Conservation (phyloP, 768 basidiomycete species). For the Steccherinum ochraceum region DNA sequence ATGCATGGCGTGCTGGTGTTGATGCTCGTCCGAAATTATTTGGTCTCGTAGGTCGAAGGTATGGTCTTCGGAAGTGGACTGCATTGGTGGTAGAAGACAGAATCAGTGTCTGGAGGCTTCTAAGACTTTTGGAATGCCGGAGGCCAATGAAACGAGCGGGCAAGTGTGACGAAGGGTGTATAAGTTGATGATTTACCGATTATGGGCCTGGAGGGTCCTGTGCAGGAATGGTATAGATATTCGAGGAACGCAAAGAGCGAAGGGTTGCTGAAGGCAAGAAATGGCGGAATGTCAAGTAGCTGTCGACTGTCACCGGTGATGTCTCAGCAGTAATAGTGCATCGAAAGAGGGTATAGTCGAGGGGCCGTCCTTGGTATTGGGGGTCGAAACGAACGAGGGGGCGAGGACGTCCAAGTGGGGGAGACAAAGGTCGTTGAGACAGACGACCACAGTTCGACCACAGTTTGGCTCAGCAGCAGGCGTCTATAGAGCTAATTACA, state of each 20-base stretch:
- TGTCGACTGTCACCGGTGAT: background rate
- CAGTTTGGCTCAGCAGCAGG: too few species aligned
- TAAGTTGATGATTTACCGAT: background rate
- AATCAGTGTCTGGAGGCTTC: background rate
- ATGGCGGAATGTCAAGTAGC: background rate
- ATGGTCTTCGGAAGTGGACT: constrained; percentile 19
- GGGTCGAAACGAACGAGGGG: too few species aligned
- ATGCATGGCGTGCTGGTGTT: constrained; percentile 33
- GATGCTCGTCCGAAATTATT: constrained; percentile 47
- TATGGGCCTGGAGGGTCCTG: background rate
- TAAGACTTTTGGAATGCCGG: background rate
- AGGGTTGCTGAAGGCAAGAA: background rate
- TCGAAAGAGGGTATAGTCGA: background rate
- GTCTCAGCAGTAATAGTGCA: background rate
- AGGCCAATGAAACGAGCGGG: background rate
- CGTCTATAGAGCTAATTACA: too few species aligned
- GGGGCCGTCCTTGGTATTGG: too few species aligned
- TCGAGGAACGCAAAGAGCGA: background rate
- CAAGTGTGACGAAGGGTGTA: background rate
- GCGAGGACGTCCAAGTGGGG: too few species aligned
- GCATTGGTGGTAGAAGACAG: background rate
- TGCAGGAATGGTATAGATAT: background rate
- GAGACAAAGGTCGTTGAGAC: too few species aligned
- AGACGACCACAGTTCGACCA: too few species aligned
- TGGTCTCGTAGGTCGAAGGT: constrained; percentile 71